Evolutionary conservation across 208 protist genomes (phyloP).

Genomic region (Crithidia bombi): DNA sequence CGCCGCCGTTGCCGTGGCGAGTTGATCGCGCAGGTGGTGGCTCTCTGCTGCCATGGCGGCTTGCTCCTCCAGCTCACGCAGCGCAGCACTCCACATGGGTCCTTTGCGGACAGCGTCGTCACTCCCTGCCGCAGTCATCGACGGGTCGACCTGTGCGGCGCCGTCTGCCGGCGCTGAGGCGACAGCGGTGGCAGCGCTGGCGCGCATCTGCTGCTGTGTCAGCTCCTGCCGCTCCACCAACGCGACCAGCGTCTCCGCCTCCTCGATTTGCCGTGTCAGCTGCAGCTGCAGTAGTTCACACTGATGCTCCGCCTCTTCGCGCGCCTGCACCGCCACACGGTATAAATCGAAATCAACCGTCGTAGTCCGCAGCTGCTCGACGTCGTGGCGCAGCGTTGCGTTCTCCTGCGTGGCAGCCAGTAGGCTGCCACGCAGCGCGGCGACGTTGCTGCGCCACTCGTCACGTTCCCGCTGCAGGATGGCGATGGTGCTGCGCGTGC

Average conservation of each 20-base stretch:
- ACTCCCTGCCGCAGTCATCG: not conserved
- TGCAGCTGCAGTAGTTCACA: constrained; percentile 40
- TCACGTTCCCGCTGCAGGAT: constrained; percentile 47
- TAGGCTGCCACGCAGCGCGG: constrained; percentile 34
- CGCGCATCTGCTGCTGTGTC: too few species aligned
- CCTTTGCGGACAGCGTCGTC: constrained; percentile 22
- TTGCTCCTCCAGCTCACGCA: constrained; percentile 38
- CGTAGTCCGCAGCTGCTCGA: constrained; percentile 41
- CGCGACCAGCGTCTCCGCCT: constrained; percentile 24
- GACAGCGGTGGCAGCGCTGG: too few species aligned
- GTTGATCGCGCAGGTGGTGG: constrained; percentile 30
- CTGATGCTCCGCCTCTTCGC: constrained; percentile 39
- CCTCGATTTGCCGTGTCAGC: constrained; percentile 32
- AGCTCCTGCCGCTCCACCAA: constrained; percentile 14
- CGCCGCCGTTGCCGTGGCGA: constrained; percentile 25
- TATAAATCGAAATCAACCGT: constrained; percentile 44
- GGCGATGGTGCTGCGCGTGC: constrained; percentile 27
- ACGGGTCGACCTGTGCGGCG: too few species aligned
- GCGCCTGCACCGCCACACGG: constrained; percentile 29
- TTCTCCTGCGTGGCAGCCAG: constrained; percentile 53
- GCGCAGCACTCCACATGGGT: constrained; percentile 30
- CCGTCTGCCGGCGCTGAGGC: not conserved
- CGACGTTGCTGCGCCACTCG: constrained; percentile 23
- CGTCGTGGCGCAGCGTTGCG: constrained; percentile 40
- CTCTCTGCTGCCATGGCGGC: constrained; percentile 23